Conservation (phyloP, 371 early-diverging fungal genomes). For the Rhizopus arrhizus region DNA sequence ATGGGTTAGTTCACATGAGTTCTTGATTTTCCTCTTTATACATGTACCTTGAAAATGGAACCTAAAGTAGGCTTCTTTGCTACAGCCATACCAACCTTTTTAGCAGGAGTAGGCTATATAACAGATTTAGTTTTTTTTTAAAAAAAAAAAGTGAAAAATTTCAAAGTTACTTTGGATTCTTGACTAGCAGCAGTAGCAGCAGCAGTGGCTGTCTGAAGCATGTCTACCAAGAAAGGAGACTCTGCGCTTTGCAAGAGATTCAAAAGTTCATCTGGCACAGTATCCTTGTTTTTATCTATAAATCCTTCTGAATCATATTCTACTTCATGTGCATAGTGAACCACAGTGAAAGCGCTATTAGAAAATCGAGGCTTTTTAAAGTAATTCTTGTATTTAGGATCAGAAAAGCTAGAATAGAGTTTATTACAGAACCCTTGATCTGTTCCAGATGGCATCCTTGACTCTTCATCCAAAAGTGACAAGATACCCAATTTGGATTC, state of each 20-base stretch:
- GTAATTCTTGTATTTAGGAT: conserved; percentile 70
- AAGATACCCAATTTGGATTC: conserved; percentile 96
- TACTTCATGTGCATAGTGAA: conserved; percentile 93
- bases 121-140: background rate
- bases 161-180: conserved; percentile 19
- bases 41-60: conserved; percentile 69
- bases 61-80: conserved; percentile 87
- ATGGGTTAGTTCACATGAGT: background rate
- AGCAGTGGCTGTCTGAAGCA: conserved; percentile 60
- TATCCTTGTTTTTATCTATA: conserved; percentile 98
- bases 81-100: conserved; percentile 49
- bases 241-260: conserved; percentile 68
- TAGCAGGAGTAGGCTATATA: conserved; percentile 28
- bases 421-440: conserved; percentile 86
- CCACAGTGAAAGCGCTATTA: conserved; percentile 78
- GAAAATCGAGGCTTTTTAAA: conserved; percentile 92
- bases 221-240: conserved; percentile 77
- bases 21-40: background rate
- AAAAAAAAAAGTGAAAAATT: background rate
- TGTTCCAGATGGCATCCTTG: conserved; percentile 89
- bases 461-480: conserved; percentile 94
- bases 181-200: conserved; percentile 52
- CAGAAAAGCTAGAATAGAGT: conserved; percentile 77
- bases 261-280: conserved; percentile 92
- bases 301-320: conserved; percentile 93